Percentiles rank a stretch among this genome's conserved stretches.
Conservation (phyloP, 371 early-diverging fungal genomes). For the Phascolomyces articulosus region DNA sequence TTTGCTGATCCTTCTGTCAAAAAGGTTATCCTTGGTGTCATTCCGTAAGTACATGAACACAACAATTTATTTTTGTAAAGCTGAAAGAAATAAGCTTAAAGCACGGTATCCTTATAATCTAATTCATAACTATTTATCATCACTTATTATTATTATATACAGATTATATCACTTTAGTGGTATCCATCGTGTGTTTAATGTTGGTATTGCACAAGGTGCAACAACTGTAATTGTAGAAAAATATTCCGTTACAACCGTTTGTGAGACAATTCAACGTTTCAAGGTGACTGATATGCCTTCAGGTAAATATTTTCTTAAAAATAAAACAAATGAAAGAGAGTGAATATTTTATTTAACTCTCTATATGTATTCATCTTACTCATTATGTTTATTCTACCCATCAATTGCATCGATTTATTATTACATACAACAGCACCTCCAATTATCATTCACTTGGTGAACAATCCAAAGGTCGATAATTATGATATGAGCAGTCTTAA, state of each 20-base stretch:
- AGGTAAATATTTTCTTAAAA: too few species aligned
- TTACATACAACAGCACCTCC: conserved; percentile 67
- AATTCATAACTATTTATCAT: neutral
- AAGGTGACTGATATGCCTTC: conserved; percentile 49
- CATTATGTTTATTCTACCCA: too few species aligned
- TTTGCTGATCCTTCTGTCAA: conserved; percentile 2
- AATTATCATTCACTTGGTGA: conserved; percentile 58
- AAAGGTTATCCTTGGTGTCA: neutral
- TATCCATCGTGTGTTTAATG: conserved; percentile 4
- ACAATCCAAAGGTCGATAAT: conserved; percentile 61
- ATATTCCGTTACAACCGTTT: conserved; percentile 28
- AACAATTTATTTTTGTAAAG: too few species aligned
- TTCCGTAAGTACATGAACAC: conserved; percentile 9
- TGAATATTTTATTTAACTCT: too few species aligned
- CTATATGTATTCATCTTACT: too few species aligned
- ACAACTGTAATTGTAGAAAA: conserved; percentile 12
- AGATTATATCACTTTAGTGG: conserved; percentile 15
- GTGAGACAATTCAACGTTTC: conserved; percentile 52
- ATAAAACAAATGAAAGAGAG: too few species aligned
- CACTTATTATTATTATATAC: too few species aligned
- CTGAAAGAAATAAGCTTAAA: too few species aligned
- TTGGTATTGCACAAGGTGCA: conserved; percentile 3
- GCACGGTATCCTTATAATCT: too few species aligned
- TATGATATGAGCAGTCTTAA: conserved; percentile 63
- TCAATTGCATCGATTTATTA: too few species aligned